Evolutionary conservation across 139 green algal genomes (phyloP).

Genomic region (Auxenochlorella pyrenoidosa): DNA sequence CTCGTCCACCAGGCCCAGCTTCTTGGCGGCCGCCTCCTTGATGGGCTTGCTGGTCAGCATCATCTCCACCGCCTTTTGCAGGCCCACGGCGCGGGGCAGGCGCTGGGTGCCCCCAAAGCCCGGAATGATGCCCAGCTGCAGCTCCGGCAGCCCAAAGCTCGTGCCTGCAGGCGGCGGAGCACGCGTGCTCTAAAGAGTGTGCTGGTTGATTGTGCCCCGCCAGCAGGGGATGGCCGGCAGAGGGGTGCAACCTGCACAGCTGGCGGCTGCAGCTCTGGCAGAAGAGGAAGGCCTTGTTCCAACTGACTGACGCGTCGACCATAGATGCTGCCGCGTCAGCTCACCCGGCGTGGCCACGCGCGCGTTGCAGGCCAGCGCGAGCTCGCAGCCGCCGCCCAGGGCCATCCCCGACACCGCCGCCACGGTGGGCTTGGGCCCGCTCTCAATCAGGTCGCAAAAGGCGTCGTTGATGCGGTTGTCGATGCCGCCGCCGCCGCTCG

Average conservation of each 20-base stretch:
- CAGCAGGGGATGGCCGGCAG: too few relatives aligned
- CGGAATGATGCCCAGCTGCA: slow-evolving; percentile 96
- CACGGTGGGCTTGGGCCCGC: slow-evolving; percentile 91
- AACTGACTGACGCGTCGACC: too few relatives aligned
- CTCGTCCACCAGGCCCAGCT: slow-evolving; percentile 92
- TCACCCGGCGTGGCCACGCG: slow-evolving; percentile 65
- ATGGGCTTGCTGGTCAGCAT: slow-evolving; percentile 87
- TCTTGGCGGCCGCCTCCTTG: slow-evolving; percentile 63
- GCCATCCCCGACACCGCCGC: slow-evolving; percentile 87
- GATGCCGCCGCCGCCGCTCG: slow-evolving; percentile 66
- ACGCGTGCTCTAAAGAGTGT: too few relatives aligned
- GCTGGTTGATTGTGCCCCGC: too few relatives aligned
- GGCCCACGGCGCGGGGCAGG: slow-evolving; percentile 93
- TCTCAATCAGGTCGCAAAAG: slow-evolving; percentile 81
- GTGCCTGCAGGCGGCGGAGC: slow-evolving; percentile 59
- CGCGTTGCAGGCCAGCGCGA: slow-evolving; percentile 93
- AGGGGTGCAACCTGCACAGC: too few relatives aligned
- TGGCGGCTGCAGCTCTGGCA: not conserved
- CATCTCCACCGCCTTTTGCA: slow-evolving; percentile 93
- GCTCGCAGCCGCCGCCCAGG: slow-evolving; percentile 93
- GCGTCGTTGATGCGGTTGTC: slow-evolving; percentile 74
- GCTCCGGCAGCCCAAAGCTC: slow-evolving; percentile 94
- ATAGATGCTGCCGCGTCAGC: not conserved
- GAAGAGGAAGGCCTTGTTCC: not conserved
- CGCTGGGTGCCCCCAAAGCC: slow-evolving; percentile 98